These are phyloP conservation scores for Epichloe aotearoae DNA, from an alignment of 2,329 filamentous ascomycete genomes.

Conservation along the genomic window DNA sequence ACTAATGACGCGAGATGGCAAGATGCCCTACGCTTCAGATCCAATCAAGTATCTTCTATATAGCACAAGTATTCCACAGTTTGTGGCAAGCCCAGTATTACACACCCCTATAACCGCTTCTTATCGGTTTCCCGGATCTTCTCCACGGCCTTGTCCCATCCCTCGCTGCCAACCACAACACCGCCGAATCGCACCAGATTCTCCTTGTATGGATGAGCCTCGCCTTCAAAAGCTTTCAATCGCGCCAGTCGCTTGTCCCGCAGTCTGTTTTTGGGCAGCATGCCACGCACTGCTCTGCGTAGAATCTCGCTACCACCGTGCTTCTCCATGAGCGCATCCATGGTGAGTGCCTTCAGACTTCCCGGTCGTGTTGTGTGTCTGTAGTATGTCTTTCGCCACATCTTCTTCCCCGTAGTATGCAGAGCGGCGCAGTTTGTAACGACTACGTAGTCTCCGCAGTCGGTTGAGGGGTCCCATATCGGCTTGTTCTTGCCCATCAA, in stretches of 20 bases:
- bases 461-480: conserved; percentile 90
- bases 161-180: conserved; percentile 36
- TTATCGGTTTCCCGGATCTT: conserved; percentile 36
- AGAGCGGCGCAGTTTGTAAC: conserved; percentile 80
- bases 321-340: conserved; percentile 91
- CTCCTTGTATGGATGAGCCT: conserved; percentile 77
- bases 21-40: background rate
- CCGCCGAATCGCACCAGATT: conserved; percentile 69
- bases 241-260: conserved; percentile 76
- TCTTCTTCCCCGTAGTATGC: conserved; percentile 83
- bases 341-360: conserved; percentile 73
- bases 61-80: background rate
- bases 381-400: conserved; percentile 90
- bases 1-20: background rate
- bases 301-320: conserved; percentile 87
- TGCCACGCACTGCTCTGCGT: conserved; percentile 83
- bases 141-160: conserved; percentile 39
- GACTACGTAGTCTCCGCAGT: conserved; percentile 98
- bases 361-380: conserved; percentile 85
- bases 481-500: conserved; percentile 99
- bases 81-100: background rate
- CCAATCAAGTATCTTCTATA: background rate
- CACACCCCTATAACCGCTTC: conserved; percentile 32
- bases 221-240: conserved; percentile 93
- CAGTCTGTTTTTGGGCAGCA: conserved; percentile 94